Conservation (phyloP, 345 rosid species). For the Arabidopsis arenosa region DNA sequence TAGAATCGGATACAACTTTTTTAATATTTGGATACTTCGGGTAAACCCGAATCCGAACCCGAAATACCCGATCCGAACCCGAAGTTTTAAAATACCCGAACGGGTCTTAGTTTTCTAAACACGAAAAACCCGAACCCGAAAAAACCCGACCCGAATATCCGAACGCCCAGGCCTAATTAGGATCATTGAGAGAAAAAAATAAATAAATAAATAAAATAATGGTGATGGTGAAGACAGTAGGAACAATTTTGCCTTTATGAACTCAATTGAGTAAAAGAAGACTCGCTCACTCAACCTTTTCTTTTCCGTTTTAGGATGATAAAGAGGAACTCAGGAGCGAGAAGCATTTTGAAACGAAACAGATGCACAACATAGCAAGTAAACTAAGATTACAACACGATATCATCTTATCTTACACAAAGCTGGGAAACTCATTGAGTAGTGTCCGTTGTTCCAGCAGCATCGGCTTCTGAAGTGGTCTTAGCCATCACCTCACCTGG, state of each 20-base stretch:
- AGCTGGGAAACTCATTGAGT: conserved; percentile 31
- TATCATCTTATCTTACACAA: conserved; percentile 40
- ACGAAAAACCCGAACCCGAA: too few species aligned
- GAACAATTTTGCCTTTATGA: conserved; percentile 8
- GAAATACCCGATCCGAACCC: too few species aligned
- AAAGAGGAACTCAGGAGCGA: neutral
- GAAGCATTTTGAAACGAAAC: conserved; percentile 7
- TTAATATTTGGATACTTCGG: too few species aligned
- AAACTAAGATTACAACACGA: conserved; percentile 39
- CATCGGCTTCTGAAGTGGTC: conserved; percentile 50
- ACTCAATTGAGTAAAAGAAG: conserved; percentile 1
- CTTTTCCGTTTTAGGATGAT: conserved; percentile 29
- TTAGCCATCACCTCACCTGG: conserved; percentile 85
- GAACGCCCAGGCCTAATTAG: too few species aligned
- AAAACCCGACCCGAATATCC: too few species aligned
- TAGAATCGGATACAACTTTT: too few species aligned
- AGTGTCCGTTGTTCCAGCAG: conserved; percentile 28
- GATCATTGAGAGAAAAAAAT: neutral
- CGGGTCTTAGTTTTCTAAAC: too few species aligned
- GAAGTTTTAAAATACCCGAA: too few species aligned
- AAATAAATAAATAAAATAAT: neutral
- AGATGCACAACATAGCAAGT: conserved; percentile 18
- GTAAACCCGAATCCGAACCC: too few species aligned
- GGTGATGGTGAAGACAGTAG: neutral
- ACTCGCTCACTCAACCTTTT: conserved; percentile 32